Conservation (phyloP, 2,329 filamentous ascomycete genomes). For the Aspergillus sclerotialis region DNA sequence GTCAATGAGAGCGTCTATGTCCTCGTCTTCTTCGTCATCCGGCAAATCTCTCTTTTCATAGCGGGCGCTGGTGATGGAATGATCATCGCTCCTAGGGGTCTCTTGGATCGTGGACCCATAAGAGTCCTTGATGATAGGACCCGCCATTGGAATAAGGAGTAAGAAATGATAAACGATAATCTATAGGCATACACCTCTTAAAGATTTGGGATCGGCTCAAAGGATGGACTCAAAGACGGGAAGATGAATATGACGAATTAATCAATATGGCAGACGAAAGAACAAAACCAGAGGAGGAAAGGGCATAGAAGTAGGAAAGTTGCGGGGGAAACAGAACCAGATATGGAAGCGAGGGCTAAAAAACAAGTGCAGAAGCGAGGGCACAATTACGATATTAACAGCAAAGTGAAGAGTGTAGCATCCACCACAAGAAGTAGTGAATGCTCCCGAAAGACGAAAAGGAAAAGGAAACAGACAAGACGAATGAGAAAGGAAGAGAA, state of each 20-base stretch:
- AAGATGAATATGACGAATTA: neutral
- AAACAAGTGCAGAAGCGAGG: no score
- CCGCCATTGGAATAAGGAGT: conserved; percentile 1
- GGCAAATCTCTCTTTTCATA: conserved; percentile 1
- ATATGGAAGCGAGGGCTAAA: no score
- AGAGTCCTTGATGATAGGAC: neutral
- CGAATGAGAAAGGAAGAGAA: no score
- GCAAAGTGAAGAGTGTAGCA: no score
- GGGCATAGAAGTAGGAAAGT: neutral
- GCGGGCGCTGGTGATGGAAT: neutral
- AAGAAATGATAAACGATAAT: no score
- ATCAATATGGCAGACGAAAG: neutral
- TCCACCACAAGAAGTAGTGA: no score
- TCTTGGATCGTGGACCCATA: conserved; percentile 1
- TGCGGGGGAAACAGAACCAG: neutral
- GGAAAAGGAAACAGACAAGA: no score
- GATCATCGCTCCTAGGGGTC: neutral
- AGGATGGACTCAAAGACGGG: no score
- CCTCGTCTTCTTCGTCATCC: conserved; percentile 50
- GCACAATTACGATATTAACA: no score
- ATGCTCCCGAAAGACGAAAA: no score
- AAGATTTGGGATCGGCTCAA: no score
- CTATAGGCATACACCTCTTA: no score
- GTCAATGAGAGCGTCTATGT: conserved; percentile 80
- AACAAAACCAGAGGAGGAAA: neutral